Evolutionary conservation across 2,329 filamentous ascomycete species (phyloP).

Genomic region (Fonsecaea erecta): DNA sequence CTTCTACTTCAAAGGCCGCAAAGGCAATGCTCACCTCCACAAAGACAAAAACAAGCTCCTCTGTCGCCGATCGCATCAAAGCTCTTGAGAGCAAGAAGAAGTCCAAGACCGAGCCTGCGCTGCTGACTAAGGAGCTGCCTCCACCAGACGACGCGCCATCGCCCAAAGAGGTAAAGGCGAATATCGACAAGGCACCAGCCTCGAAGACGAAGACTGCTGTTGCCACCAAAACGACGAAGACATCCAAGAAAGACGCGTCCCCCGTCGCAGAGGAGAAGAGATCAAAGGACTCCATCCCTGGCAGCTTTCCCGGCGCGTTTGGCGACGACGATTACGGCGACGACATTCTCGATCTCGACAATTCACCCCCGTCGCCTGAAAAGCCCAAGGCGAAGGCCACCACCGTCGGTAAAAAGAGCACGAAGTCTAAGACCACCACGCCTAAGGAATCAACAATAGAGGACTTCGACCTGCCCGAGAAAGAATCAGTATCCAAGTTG

Average conservation of each 20-base stretch:
- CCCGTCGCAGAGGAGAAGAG: constrained; percentile 44
- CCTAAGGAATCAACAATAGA: constrained; percentile 38
- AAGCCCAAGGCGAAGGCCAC: constrained; percentile 32
- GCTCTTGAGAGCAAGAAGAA: constrained; percentile 48
- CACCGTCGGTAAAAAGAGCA: constrained; percentile 29
- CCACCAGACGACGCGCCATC: constrained; percentile 46
- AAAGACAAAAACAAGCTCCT: constrained; percentile 50
- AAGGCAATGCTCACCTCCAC: constrained; percentile 44
- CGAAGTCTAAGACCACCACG: constrained; percentile 41
- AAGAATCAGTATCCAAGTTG: constrained; percentile 39
- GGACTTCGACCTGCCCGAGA: constrained; percentile 36
- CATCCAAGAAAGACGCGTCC: constrained; percentile 34
- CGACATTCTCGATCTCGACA: constrained; percentile 40
- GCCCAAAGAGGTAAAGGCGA: constrained; percentile 50
- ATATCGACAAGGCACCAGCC: constrained; percentile 42
- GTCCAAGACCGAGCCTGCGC: constrained; percentile 46
- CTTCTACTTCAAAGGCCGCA: constrained; percentile 50
- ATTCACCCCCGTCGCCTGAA: constrained; percentile 27
- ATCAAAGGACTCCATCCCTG: constrained; percentile 55
- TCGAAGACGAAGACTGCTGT: constrained; percentile 42
- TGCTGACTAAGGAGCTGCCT: constrained; percentile 45
- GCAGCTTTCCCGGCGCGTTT: constrained; percentile 61
- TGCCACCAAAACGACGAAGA: constrained; percentile 36
- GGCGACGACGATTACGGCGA: constrained; percentile 55
- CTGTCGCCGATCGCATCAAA: constrained; percentile 60